Evolutionary conservation across 805 yeast genomes (phyloP), one percentile per base, ranked within the genome.

Genomic region (Candida maltosa): DNA sequence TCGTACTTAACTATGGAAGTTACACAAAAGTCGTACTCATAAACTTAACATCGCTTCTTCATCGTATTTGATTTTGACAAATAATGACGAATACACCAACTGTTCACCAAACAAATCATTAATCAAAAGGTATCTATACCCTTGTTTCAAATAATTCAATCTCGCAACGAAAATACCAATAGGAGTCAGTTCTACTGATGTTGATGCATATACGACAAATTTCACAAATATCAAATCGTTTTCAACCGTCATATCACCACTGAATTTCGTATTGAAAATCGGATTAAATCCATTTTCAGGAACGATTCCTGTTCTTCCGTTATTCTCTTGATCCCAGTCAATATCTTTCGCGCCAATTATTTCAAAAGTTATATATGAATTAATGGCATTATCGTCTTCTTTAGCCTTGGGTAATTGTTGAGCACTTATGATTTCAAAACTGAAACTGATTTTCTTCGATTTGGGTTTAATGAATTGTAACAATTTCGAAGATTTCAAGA

Each of bases 261-360:
- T 42, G 41, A 80, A 70, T 4, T 51, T 54, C 32, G 73, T 69
- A 42, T 81, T 76, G 97, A 97, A 91, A 5, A 72, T 58, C 0
- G 97, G 97, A 51, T 85, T 87, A 60, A 86, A 87, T 0, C 97
- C 97, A 58, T 89, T 88, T 32, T 76, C 78, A 5, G 56, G 51
- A 1, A 83, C 72, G 3, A 53, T 47, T 3, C 37, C 33, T 2
- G 66, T 55, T 4, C 33, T 42, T 41, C 25, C 48, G 50, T n/a
- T 11, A 10, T 32, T 32, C 27, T 42, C 44, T 24, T 28, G 37
- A 31, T 39, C 54, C 54, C 62, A 62, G 3, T 46, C 42, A 3
- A 65, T 32, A 1, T 47, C 40, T 2, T 34, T 25, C 1, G 68
- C 62, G 5, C 87, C 85, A 26, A 75, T 60, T 0, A 83, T 48